phyloP scores from a whole-genome alignment of 228 moss, liverwort and hornwort genomes.

The Sphagnum magellanicum region DNA sequence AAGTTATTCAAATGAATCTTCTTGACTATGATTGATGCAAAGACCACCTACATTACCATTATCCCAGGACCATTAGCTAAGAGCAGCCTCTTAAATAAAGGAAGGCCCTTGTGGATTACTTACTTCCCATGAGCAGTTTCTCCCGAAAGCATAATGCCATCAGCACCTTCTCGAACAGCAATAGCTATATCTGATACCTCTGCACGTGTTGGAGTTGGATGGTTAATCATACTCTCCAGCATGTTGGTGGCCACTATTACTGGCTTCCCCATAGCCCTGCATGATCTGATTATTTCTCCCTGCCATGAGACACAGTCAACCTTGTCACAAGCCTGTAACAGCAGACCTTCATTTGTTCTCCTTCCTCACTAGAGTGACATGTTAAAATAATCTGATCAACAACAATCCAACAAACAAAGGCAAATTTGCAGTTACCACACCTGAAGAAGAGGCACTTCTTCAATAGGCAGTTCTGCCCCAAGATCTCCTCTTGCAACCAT shows the following conservation, averaged over 20 bases:
- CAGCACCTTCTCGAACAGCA: constrained; percentile 93
- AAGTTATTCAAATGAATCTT: too few relatives aligned
- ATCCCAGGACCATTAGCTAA: too few relatives aligned
- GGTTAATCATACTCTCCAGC: constrained; percentile 99
- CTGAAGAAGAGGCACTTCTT: constrained; percentile 96
- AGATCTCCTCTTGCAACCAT: constrained; percentile 99
- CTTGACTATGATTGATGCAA: too few relatives aligned
- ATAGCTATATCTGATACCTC: constrained; percentile 99
- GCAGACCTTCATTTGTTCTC: too few relatives aligned
- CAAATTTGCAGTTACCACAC: constrained; percentile 12
- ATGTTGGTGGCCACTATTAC: constrained; percentile 97
- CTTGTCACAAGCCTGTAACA: background rate
- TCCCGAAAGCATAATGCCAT: constrained; percentile 97
- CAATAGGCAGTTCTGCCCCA: constrained; percentile 93
- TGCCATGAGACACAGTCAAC: constrained; percentile 10
- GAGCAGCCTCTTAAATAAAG: too few relatives aligned
- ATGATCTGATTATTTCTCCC: constrained; percentile 88
- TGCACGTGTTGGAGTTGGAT: constrained; percentile 96
- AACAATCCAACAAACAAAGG: background rate
- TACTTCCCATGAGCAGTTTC: constrained; percentile 99
- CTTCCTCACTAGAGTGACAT: background rate
- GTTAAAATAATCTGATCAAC: background rate
- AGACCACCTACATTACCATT: too few relatives aligned
- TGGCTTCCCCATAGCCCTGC: constrained; percentile 98
- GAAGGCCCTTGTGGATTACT: constrained; percentile 11